phyloP scores from a whole-genome alignment of 2,329 filamentous ascomycete genomes.

The Claviceps paspali region DNA sequence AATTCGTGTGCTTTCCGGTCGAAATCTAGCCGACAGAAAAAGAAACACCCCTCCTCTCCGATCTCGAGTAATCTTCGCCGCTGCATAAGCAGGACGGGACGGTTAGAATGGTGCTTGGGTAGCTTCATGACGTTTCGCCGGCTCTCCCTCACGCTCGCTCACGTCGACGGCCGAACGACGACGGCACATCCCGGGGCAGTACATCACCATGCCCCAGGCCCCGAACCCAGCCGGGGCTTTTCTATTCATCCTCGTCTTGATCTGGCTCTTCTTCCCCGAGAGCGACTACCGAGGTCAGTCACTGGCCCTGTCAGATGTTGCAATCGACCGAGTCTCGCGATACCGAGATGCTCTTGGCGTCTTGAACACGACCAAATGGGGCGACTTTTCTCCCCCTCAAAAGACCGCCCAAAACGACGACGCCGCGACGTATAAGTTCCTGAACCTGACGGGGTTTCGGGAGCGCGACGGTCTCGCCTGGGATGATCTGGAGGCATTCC shows the following conservation, averaged over 20 bases:
- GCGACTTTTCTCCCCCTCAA: slow-evolving; percentile 39
- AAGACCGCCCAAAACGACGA: slow-evolving; percentile 12
- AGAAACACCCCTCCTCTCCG: too few relatives aligned
- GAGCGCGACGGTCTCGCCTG: slow-evolving; percentile 62
- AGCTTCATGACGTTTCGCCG: slow-evolving; percentile 3
- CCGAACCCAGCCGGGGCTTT: slow-evolving; percentile 24
- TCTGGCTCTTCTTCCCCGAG: slow-evolving; percentile 24
- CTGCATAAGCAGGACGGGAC: background rate
- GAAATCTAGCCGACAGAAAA: too few relatives aligned
- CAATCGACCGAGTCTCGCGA: slow-evolving; percentile 30
- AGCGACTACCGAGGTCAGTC: slow-evolving; percentile 19
- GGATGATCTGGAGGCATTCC: slow-evolving; percentile 54
- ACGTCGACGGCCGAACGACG: slow-evolving; percentile 3
- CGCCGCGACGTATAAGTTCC: slow-evolving; percentile 21
- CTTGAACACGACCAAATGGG: slow-evolving; percentile 42
- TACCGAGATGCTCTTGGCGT: slow-evolving; percentile 36
- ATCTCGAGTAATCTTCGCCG: too few relatives aligned
- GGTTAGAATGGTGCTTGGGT: slow-evolving; percentile 7
- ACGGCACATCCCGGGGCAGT: slow-evolving; percentile 6
- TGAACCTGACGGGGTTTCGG: slow-evolving; percentile 67
- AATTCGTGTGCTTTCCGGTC: too few relatives aligned
- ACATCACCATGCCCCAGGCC: slow-evolving; percentile 25
- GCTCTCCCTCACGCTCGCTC: background rate
- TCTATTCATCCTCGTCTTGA: slow-evolving; percentile 19
- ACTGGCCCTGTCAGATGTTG: slow-evolving; percentile 19